Conservation (phyloP, 257 asterid genomes). For the Ligustrum vulgare region DNA sequence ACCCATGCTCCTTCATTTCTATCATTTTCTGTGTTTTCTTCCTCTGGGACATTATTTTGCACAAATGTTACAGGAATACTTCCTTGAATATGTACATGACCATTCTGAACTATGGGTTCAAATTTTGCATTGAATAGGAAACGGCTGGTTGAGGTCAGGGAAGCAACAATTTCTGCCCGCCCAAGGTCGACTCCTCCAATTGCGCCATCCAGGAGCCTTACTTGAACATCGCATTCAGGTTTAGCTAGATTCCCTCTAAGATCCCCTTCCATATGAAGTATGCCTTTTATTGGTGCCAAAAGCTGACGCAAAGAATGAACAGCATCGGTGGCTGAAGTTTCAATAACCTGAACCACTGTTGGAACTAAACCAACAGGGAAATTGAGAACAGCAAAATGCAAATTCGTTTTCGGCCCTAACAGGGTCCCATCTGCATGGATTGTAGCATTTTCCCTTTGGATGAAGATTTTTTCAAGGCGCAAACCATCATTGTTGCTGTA, state of each 20-base stretch:
- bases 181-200: slow-evolving; percentile 98
- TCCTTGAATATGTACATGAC: slow-evolving; percentile 94
- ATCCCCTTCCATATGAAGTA: slow-evolving; percentile 99
- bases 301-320: slow-evolving; percentile 88
- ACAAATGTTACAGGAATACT: slow-evolving; percentile 84
- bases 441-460: slow-evolving; percentile 96
- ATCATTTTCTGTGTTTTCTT: slow-evolving; percentile 65
- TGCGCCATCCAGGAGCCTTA: slow-evolving; percentile 92
- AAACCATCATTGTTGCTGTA: slow-evolving; percentile 95
- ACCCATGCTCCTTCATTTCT: slow-evolving; percentile 70
- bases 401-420: slow-evolving; percentile 87
- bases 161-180: slow-evolving; percentile 96
- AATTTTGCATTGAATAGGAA: slow-evolving; percentile 93
- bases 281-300: slow-evolving; percentile 88
- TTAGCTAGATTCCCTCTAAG: slow-evolving; percentile 92
- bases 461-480: slow-evolving; percentile 93
- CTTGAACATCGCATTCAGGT: slow-evolving; percentile 99
- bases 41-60: slow-evolving; percentile 61
- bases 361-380: slow-evolving; percentile 95
- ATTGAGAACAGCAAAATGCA: slow-evolving; percentile 95
- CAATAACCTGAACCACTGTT: slow-evolving; percentile 86
- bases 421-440: slow-evolving; percentile 98
- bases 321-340: slow-evolving; percentile 88
- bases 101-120: slow-evolving; percentile 86
- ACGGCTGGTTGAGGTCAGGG: slow-evolving; percentile 85